phyloP scores from a whole-genome alignment of 176 grass and related monocot species.

The Juncus effusus region DNA sequence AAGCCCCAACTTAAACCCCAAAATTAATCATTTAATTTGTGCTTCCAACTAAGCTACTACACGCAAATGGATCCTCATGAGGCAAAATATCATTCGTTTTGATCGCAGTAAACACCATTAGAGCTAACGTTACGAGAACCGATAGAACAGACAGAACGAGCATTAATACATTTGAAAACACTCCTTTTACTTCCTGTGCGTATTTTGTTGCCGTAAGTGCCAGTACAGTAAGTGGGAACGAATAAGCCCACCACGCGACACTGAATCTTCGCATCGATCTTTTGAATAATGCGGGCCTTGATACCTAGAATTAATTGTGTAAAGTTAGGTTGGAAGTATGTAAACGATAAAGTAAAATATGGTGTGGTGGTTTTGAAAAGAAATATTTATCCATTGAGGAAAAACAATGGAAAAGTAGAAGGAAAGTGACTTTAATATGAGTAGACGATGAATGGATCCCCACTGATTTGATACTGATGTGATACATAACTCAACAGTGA shows the following conservation, averaged over 20 bases:
- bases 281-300: slow-evolving; percentile 55
- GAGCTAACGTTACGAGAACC: slow-evolving; percentile 52
- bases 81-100: slow-evolving; percentile 57
- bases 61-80: slow-evolving; percentile 56
- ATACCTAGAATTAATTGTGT: slow-evolving; percentile 35
- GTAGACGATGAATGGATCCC: background rate
- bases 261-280: slow-evolving; percentile 72
- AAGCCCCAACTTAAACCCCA: too few relatives aligned
- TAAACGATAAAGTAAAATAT: too few relatives aligned
- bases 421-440: background rate
- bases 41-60: background rate
- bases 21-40: background rate
- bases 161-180: slow-evolving; percentile 59
- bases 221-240: slow-evolving; percentile 66
- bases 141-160: slow-evolving; percentile 59
- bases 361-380: background rate
- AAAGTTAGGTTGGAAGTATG: background rate
- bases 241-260: slow-evolving; percentile 93
- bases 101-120: slow-evolving; percentile 68
- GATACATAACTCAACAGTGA: background rate
- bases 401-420: background rate
- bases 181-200: slow-evolving; percentile 43
- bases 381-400: background rate
- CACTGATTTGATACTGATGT: background rate
- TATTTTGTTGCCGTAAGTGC: slow-evolving; percentile 71